Percentiles rank a stretch among this genome's conserved stretches.
Evolutionary conservation across 441 rosid species (phyloP).

Genomic region (Gossypium davidsonii): DNA sequence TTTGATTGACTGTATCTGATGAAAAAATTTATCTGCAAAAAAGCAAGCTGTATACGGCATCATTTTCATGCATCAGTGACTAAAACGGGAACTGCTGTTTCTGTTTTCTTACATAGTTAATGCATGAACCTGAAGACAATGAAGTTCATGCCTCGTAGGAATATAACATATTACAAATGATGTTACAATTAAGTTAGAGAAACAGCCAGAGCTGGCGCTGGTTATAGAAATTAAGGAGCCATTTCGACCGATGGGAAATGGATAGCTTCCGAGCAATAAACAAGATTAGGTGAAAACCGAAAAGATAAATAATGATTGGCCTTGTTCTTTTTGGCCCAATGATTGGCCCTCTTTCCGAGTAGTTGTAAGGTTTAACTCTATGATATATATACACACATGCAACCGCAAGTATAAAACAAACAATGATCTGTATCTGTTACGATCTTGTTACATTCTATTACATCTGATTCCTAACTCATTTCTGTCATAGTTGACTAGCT

Average conservation of each 20-base stretch:
- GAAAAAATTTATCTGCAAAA: background rate
- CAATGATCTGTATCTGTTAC: no score
- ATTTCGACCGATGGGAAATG: no score
- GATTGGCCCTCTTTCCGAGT: no score
- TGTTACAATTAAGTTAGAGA: background rate
- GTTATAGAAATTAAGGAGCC: background rate
- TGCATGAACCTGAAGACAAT: background rate
- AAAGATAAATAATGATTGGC: no score
- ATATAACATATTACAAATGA: background rate
- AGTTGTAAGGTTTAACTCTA: no score
- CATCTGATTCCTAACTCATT: background rate
- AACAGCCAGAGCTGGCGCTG: background rate
- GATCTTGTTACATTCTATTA: constrained; percentile 1
- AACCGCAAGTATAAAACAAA: no score
- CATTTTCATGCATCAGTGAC: background rate
- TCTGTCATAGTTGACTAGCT: background rate
- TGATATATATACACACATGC: no score
- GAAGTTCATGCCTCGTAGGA: background rate
- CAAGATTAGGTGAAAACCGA: no score
- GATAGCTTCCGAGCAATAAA: no score
- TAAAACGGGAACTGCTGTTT: background rate
- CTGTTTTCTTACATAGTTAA: background rate
- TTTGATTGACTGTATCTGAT: background rate
- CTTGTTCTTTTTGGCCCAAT: no score
- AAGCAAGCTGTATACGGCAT: background rate